phyloP scores from a whole-genome alignment of 2,329 filamentous ascomycete genomes.

The Ploettnerulaceae sp. region DNA sequence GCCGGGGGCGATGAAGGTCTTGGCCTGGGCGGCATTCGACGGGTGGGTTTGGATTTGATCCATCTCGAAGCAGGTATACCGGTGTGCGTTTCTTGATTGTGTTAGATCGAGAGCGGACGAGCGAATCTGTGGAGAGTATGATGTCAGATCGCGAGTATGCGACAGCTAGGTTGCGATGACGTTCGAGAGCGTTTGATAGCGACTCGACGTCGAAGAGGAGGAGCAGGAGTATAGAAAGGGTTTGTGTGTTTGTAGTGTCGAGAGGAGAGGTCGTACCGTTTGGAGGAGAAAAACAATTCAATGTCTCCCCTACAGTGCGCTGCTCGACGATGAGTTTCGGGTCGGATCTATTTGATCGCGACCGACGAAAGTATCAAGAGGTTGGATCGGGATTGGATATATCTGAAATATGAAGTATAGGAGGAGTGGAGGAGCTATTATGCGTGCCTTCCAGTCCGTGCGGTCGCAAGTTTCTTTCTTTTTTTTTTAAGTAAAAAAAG shows the following conservation, averaged over 20 bases:
- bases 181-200: conserved; percentile 17
- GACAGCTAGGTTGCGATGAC: conserved; percentile 7
- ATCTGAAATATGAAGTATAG: conserved; percentile 10
- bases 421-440: neutral
- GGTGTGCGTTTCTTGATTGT: conserved; percentile 29
- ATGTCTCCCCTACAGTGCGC: conserved; percentile 80
- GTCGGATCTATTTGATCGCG: conserved; percentile 22
- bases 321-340: conserved; percentile 33
- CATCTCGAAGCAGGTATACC: conserved; percentile 52
- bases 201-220: conserved; percentile 17
- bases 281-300: conserved; percentile 94
- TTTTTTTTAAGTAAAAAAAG: no score
- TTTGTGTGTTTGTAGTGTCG: conserved; percentile 18
- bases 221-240: conserved; percentile 8
- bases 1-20: conserved; percentile 88
- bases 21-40: conserved; percentile 84
- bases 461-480: neutral
- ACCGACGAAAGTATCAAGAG: conserved; percentile 21
- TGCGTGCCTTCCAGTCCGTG: neutral
- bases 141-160: conserved; percentile 27
- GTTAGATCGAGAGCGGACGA: conserved; percentile 23
- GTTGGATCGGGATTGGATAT: neutral
- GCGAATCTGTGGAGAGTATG: conserved; percentile 25
- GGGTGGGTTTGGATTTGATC: conserved; percentile 90
- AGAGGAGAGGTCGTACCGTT: conserved; percentile 47